phyloP scores from a whole-genome alignment of 1,139 yeast genomes.

The Geotrichum phurueaensis region DNA sequence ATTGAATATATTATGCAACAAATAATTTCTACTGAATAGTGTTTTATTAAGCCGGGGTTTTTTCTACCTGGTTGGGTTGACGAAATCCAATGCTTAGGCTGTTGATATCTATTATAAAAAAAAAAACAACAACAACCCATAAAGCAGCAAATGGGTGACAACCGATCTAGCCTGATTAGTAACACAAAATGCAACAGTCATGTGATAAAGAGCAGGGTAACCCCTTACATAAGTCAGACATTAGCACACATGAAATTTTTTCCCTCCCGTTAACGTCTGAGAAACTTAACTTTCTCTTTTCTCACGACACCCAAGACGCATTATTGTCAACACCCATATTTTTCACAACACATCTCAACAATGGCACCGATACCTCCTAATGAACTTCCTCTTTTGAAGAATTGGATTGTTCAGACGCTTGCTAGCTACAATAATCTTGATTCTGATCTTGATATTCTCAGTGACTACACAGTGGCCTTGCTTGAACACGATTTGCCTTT shows the following conservation, averaged over 20 bases:
- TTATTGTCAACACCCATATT: neutral
- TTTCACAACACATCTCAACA: neutral
- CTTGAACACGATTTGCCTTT: conserved; percentile 36
- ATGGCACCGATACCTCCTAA: neutral
- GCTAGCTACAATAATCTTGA: conserved; percentile 37
- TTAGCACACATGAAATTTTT: neutral
- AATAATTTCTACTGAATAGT: no score
- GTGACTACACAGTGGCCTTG: conserved; percentile 43
- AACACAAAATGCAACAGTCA: neutral
- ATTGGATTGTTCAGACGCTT: conserved; percentile 37
- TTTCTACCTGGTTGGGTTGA: no score
- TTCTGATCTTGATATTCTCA: conserved; percentile 39
- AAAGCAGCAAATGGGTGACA: neutral
- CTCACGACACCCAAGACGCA: neutral
- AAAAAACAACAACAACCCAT: no score
- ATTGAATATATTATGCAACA: no score
- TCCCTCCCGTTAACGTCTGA: neutral
- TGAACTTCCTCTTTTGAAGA: conserved; percentile 27
- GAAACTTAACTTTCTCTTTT: neutral
- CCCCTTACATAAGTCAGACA: neutral
- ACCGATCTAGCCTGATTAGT: neutral
- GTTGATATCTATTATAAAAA: neutral
- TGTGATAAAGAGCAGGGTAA: neutral
- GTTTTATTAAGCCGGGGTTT: no score
- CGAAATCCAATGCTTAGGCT: no score